Conservation (phyloP, 1,284 basidiomycete genomes). For the Erythrobasidium hasegawianum region DNA sequence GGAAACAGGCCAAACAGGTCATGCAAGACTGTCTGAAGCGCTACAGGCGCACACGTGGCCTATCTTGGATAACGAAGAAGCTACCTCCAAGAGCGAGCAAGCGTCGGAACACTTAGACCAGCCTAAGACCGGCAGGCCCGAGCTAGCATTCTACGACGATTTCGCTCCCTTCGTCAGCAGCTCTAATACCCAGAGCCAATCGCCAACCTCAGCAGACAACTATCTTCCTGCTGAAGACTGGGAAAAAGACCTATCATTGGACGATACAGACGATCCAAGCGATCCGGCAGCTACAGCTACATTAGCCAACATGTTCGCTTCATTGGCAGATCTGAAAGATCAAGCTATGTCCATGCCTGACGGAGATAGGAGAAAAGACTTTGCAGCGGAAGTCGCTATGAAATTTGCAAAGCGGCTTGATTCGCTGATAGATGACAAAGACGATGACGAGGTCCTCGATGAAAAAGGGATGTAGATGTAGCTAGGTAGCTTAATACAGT, state of each 20-base stretch:
- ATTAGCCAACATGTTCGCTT: constrained; percentile 29
- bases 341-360: constrained; percentile 22
- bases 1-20: constrained; percentile 21
- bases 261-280: constrained; percentile 11
- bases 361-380: constrained; percentile 8
- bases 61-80: constrained; percentile 1
- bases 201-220: no score
- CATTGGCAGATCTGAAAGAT: constrained; percentile 16
- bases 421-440: constrained; percentile 7
- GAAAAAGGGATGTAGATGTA: background rate
- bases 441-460: background rate
- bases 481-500: background rate
- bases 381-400: constrained; percentile 30
- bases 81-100: background rate
- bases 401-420: constrained; percentile 32
- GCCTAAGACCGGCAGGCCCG: constrained; percentile 1
- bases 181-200: background rate
- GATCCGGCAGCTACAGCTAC: constrained; percentile 12
- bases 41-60: constrained; percentile 35
- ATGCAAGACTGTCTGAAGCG: constrained; percentile 22
- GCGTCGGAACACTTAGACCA: background rate
- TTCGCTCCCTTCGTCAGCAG: constrained; percentile 26
- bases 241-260: background rate
- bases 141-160: constrained; percentile 21
- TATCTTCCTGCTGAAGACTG: background rate